Base-by-base conservation (phyloP, 1,139 yeast genomes). In the Yamadazyma diospyri region DNA sequence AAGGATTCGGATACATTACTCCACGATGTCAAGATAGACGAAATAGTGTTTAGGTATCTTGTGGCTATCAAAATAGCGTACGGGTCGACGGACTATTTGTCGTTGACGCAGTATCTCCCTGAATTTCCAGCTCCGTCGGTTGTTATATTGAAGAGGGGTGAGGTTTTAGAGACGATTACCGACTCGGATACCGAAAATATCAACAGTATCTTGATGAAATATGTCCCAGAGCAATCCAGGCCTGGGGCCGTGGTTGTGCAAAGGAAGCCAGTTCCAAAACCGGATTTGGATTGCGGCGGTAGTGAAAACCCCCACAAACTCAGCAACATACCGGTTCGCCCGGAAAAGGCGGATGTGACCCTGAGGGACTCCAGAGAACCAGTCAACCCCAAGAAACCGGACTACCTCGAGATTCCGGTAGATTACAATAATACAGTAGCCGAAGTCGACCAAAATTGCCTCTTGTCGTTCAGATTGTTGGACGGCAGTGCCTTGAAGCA, bases 401-500 rank as follows among this genome's bases (percentile, higher is more conserved):
- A n/a, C n/a, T n/a, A n/a, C n/a, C n/a, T n/a, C n/a, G 17, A 25
- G 9, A 8, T 16, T 10, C 20, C 20, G 4, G 10, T 12, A 4
- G 19, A 17, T 9, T 3, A 10, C 16, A 14, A 13, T 3, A n/a
- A 13, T 14, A 18, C 6, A 6, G 8, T 18, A 6, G 16, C n/a
- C 13, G 13, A 9, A 12, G 17, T 18, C 11, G 25, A 21, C 8
- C 18, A 23, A 17, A 16, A 14, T 10, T 76, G 82, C 44, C 54
- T 63, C 0, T 52, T 79, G 14, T 60, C 76, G 1, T 64, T 79
- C 19, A 64, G 80, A 39, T 53, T 76, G 15, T 61, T 78, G 38
- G 80, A 79, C 46, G 85, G 86, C 0, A 55, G 60, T 3, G 61
- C 78, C 0, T 41, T 78, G 3, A 63, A 56, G 36, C 67, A 70